Evolutionary conservation across 768 basidiomycete species (phyloP).

Genomic region (Butyriboletus loyo): DNA sequence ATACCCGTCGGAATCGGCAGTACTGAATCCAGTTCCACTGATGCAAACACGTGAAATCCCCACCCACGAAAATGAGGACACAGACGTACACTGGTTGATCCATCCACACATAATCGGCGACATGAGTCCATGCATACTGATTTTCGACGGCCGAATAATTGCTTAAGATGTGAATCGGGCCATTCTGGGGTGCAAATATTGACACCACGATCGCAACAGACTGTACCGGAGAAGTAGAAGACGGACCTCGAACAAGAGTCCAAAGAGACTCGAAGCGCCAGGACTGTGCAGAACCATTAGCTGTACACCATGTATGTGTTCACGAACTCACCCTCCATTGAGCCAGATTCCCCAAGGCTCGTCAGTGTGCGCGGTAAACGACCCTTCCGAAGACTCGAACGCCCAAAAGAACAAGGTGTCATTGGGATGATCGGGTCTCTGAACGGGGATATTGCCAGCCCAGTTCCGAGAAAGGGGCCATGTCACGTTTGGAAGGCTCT

Average conservation of each 20-base stretch:
- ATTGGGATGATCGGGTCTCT: constrained; percentile 56
- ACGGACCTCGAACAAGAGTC: constrained; percentile 57
- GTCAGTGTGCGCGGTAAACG: constrained; percentile 41
- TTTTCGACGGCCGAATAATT: constrained; percentile 50
- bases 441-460: constrained; percentile 63
- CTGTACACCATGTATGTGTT: background rate
- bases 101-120: constrained; percentile 56
- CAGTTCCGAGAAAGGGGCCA: constrained; percentile 47
- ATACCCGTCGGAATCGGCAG: constrained; percentile 55
- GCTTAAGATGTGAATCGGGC: constrained; percentile 54
- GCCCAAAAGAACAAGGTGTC: constrained; percentile 66
- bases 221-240: background rate
- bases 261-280: constrained; percentile 63
- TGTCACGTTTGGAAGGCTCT: constrained; percentile 54
- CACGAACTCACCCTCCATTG: constrained; percentile 55
- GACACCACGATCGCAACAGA: background rate
- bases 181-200: constrained; percentile 44
- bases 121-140: constrained; percentile 50
- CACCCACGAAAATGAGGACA: background rate
- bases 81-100: constrained; percentile 59
- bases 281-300: constrained; percentile 37
- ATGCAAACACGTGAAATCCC: background rate
- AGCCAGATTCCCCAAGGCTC: constrained; percentile 76
- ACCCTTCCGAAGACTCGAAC: constrained; percentile 54
- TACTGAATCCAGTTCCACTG: constrained; percentile 63